Percentiles rank a stretch among this genome's conserved stretches.
phyloP scores from a whole-genome alignment of 2,329 filamentous ascomycete genomes.

The Fonsecaea nubica region DNA sequence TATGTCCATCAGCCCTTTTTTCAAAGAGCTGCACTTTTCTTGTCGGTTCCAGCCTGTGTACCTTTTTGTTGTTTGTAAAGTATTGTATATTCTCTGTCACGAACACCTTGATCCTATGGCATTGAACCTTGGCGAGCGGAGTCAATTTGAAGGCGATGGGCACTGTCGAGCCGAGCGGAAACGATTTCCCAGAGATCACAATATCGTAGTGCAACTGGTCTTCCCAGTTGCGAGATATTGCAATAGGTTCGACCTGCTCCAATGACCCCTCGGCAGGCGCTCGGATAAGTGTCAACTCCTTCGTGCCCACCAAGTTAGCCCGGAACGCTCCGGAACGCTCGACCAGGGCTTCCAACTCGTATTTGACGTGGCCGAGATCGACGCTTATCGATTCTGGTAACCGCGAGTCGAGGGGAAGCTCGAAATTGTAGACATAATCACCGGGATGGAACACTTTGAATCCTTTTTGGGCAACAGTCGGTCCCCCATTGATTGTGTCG shows the following conservation, averaged over 20 bases:
- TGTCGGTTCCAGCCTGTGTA: slow-evolving; percentile 82
- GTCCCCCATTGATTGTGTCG: slow-evolving; percentile 64
- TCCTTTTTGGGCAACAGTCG: slow-evolving; percentile 73
- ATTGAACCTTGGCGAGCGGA: slow-evolving; percentile 88
- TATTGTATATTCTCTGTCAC: slow-evolving; percentile 91
- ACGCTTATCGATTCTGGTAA: slow-evolving; percentile 84
- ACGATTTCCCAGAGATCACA: slow-evolving; percentile 93
- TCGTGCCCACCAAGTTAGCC: slow-evolving; percentile 79
- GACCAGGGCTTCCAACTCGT: slow-evolving; percentile 83
- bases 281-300: slow-evolving; percentile 83
- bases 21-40: slow-evolving; percentile 87
- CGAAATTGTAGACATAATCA: slow-evolving; percentile 77
- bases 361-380: slow-evolving; percentile 84
- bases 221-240: slow-evolving; percentile 92
- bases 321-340: slow-evolving; percentile 90
- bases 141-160: slow-evolving; percentile 95
- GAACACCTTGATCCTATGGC: slow-evolving; percentile 89
- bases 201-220: slow-evolving; percentile 96
- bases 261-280: slow-evolving; percentile 86
- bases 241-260: slow-evolving; percentile 91
- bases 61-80: slow-evolving; percentile 82
- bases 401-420: slow-evolving; percentile 79
- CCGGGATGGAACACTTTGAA: slow-evolving; percentile 85
- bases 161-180: slow-evolving; percentile 84
- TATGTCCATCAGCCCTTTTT: slow-evolving; percentile 79